Evolutionary conservation across 257 asterid genomes (phyloP).

Genomic region (Plectranthus barbatus): DNA sequence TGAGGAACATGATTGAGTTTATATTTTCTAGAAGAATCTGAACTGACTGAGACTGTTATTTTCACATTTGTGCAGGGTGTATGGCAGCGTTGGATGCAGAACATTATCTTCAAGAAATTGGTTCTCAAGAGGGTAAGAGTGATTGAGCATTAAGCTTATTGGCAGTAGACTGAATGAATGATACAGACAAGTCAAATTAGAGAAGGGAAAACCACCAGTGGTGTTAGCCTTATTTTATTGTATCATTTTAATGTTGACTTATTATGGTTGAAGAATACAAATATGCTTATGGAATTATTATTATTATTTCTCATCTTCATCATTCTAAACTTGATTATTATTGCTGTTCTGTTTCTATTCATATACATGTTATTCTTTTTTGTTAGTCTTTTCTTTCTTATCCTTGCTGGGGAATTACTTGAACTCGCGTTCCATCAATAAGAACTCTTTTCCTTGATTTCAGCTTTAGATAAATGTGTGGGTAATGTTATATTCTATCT

Average conservation of each 20-base stretch:
- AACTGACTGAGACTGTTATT: neutral
- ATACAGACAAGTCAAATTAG: slow-evolving; percentile 7
- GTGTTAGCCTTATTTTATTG: slow-evolving; percentile 9
- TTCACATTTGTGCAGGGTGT: slow-evolving; percentile 52
- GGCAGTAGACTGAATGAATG: slow-evolving; percentile 17
- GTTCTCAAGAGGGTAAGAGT: slow-evolving; percentile 88
- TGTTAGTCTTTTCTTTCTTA: neutral
- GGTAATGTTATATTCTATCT: neutral
- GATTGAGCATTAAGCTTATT: slow-evolving; percentile 47
- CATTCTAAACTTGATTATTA: neutral
- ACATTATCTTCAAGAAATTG: slow-evolving; percentile 86
- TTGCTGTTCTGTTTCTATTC: too few relatives aligned
- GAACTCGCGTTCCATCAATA: too few relatives aligned
- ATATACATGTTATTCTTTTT: neutral
- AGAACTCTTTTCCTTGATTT: neutral
- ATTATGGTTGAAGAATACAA: neutral
- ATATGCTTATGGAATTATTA: neutral
- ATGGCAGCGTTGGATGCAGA: slow-evolving; percentile 98
- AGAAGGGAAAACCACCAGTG: neutral
- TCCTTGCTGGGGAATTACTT: too few relatives aligned
- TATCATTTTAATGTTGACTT: slow-evolving; percentile 1
- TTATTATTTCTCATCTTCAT: neutral
- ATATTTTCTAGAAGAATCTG: neutral
- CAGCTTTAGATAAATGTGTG: neutral
- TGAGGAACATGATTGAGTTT: neutral